Conservation (phyloP, 2,329 filamentous ascomycete species). For the Penicillium psychrosexuale region DNA sequence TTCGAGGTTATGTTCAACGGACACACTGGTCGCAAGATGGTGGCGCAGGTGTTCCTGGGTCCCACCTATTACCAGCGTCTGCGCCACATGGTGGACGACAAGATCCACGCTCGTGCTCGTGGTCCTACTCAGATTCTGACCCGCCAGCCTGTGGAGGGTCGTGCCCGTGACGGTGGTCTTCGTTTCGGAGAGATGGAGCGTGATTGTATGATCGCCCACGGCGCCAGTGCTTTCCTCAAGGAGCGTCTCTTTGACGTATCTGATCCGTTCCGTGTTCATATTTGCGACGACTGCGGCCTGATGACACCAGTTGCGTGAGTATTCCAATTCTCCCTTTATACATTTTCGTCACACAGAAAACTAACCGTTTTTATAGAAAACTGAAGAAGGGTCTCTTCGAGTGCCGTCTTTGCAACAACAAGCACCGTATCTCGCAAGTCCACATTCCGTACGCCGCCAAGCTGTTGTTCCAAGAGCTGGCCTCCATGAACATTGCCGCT, state of each 20-base stretch:
- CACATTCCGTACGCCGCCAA: slow-evolving; percentile 98
- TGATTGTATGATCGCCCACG: slow-evolving; percentile 99
- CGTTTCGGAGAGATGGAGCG: slow-evolving; percentile 99
- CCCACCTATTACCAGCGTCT: slow-evolving; percentile 99
- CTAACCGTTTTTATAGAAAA: slow-evolving; percentile 56
- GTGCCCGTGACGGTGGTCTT: slow-evolving; percentile 93
- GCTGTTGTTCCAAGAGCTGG: slow-evolving; percentile 95
- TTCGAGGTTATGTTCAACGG: slow-evolving; percentile 99
- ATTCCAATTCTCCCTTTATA: neutral
- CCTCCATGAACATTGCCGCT: slow-evolving; percentile 96
- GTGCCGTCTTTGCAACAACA: slow-evolving; percentile 97
- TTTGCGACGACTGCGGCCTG: slow-evolving; percentile 96
- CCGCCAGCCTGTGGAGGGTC: slow-evolving; percentile 94
- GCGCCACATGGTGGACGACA: slow-evolving; percentile 99
- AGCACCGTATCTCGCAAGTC: slow-evolving; percentile 96
- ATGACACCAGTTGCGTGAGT: slow-evolving; percentile 99
- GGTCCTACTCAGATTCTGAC: slow-evolving; percentile 97
- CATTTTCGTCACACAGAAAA: slow-evolving; percentile 3
- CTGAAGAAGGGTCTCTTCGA: slow-evolving; percentile 95
- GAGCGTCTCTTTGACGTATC: slow-evolving; percentile 96
- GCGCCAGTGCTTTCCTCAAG: slow-evolving; percentile 93
- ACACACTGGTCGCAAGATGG: slow-evolving; percentile 89
- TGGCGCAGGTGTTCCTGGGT: slow-evolving; percentile 92
- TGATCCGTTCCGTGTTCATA: slow-evolving; percentile 95
- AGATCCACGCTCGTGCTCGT: slow-evolving; percentile 97